Base-by-base conservation (phyloP, 2,329 filamentous ascomycete species). In the Ceratocystis colombiana region DNA sequence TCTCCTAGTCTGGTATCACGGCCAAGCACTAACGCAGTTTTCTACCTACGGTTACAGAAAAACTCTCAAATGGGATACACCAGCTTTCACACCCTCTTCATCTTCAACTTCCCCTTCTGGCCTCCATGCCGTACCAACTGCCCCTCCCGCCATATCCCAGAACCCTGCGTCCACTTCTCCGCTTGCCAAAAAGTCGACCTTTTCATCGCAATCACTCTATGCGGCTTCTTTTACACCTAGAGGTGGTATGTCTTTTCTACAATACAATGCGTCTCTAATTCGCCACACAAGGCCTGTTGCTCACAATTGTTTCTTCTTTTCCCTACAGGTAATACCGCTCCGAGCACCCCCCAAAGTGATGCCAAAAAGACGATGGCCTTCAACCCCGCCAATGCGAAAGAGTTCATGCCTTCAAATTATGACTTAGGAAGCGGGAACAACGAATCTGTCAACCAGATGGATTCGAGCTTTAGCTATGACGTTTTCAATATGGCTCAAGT, bases 131-230 rank as follows among this genome's bases (percentile, higher is more conserved):
- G 64, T 66, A 5, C 67, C 67, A 22, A 66, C 64, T 3, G 67
- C 50, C 4, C 53, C 64, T 12, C 44, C 53, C 8, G 46, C 53
- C 37, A 64, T 64, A 55, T 64, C 64, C 6, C 61, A 64, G 30
- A 68, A 65, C 25, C 62, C 67, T 5, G 61, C 55, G 20, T 66
- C 67, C 30, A 68, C 67, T 25, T 68, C 67, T 1, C 67, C 67
- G 17, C 33, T 66, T 8, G 62, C 77, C 28, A 90, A 90, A 75
- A 88, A 88, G 72, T 82, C 87, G 8, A 87, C 87, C 7, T 91
- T 97, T 70, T 94, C 92, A 6, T 90, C 91, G 1, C 91, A 95
- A 76, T 88, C 90, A 66, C 92, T 88, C n/a, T 94, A 84, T 74
- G 94, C 93, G 25, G 88, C 90, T 22, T 86, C 89, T 3, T 95